These are phyloP conservation scores for Neofusicoccum umdonicola DNA, from an alignment of 2,329 filamentous ascomycete species.

Conservation along the genomic window DNA sequence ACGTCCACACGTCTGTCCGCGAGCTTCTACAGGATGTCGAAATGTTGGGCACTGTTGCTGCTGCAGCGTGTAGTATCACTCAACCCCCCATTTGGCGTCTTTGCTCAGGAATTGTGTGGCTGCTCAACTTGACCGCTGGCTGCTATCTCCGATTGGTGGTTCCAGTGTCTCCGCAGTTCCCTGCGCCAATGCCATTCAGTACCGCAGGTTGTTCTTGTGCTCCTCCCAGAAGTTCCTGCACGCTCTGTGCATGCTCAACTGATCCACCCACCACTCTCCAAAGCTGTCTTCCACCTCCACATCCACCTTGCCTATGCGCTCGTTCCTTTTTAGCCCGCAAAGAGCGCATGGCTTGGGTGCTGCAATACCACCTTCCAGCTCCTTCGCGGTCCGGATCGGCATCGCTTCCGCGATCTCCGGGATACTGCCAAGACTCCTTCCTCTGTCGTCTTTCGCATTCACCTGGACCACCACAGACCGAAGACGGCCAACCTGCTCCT, in stretches of 20 bases:
- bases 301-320: slow-evolving; percentile 75
- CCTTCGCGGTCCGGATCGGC: slow-evolving; percentile 62
- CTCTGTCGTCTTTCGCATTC: slow-evolving; percentile 24
- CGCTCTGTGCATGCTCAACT: slow-evolving; percentile 63
- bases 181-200: neutral
- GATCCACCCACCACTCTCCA: slow-evolving; percentile 93
- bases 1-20: neutral
- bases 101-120: neutral
- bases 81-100: neutral
- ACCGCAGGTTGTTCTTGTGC: slow-evolving; percentile 65
- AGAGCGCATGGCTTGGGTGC: slow-evolving; percentile 76
- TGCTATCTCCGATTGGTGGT: neutral
- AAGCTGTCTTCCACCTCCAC: slow-evolving; percentile 82
- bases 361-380: slow-evolving; percentile 65
- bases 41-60: neutral
- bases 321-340: slow-evolving; percentile 84
- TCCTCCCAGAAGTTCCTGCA: slow-evolving; percentile 85
- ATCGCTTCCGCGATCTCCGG: slow-evolving; percentile 72
- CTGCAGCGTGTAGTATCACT: neutral
- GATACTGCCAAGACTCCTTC: slow-evolving; percentile 43
- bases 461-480: slow-evolving; percentile 59
- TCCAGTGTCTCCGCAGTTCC: neutral
- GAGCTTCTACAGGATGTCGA: neutral
- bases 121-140: neutral
- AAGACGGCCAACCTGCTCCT: slow-evolving; percentile 70